These are phyloP conservation scores for Alternaria gaisen DNA, from an alignment of 2,329 filamentous ascomycete genomes.

Conservation along the genomic window DNA sequence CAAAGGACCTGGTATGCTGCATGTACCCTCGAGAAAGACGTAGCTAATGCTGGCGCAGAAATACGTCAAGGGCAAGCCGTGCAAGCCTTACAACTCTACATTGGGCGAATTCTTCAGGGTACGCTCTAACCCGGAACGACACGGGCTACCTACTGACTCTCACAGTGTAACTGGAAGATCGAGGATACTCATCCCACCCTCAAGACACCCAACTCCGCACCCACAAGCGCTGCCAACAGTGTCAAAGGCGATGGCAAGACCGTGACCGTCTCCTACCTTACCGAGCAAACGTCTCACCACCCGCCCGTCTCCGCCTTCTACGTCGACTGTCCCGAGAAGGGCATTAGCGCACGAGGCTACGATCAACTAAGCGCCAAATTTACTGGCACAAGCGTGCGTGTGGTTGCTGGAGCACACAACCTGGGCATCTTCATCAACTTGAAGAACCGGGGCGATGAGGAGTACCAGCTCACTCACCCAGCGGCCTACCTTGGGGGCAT, in stretches of 20 bases:
- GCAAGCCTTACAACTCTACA: conserved; percentile 98
- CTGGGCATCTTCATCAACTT: conserved; percentile 93
- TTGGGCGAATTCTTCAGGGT: conserved; percentile 97
- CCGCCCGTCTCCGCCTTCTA: conserved; percentile 97
- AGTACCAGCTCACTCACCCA: conserved; percentile 94
- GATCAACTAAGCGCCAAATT: conserved; percentile 98
- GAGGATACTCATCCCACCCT: conserved; percentile 76
- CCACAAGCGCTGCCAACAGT: conserved; percentile 48
- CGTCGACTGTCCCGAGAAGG: conserved; percentile 90
- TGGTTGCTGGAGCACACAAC: conserved; percentile 91
- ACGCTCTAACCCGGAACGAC: conserved; percentile 42
- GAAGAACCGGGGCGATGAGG: conserved; percentile 80
- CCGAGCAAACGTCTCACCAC: conserved; percentile 97
- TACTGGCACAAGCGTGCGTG: conserved; percentile 92
- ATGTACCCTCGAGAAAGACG: neutral
- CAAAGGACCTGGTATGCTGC: conserved; percentile 79
- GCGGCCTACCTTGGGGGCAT: conserved; percentile 91
- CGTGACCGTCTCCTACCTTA: conserved; percentile 89
- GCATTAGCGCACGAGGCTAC: conserved; percentile 86
- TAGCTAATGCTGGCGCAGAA: conserved; percentile 65
- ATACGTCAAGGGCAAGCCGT: conserved; percentile 97
- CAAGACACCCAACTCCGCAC: conserved; percentile 54
- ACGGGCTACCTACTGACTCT: conserved; percentile 23
- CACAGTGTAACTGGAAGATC: conserved; percentile 92
- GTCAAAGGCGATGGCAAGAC: conserved; percentile 55